Percentiles rank a stretch among this genome's conserved stretches.
These are phyloP conservation scores for Tilletiopsis washingtonensis DNA, from an alignment of 1,284 basidiomycete species.

Conservation along the genomic window DNA sequence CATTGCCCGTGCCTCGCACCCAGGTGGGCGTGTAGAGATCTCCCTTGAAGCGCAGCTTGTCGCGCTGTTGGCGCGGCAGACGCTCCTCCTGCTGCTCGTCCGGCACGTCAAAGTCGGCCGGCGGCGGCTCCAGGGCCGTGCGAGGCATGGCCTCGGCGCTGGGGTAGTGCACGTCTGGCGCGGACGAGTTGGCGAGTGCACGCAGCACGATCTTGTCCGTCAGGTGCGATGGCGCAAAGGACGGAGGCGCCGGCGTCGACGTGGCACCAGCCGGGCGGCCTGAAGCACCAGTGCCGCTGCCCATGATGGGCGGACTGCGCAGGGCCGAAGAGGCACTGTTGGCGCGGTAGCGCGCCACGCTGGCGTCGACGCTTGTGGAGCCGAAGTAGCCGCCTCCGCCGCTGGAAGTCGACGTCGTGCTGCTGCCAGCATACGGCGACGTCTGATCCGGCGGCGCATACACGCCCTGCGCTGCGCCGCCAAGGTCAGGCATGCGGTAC, in stretches of 20 bases:
- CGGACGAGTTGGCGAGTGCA: not conserved
- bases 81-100: constrained; percentile 15
- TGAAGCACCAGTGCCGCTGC: too few species aligned
- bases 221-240: not conserved
- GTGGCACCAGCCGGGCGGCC: too few species aligned
- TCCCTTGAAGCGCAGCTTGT: constrained; percentile 30
- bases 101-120: not conserved
- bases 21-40: constrained; percentile 33
- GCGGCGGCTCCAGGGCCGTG: not conserved
- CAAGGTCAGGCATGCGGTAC: too few species aligned
- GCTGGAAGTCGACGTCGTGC: too few species aligned
- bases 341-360: too few species aligned
- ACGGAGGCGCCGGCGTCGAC: not conserved
- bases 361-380: too few species aligned
- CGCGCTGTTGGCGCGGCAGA: constrained; percentile 21
- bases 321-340: too few species aligned
- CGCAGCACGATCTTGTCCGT: not conserved
- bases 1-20: constrained; percentile 28
- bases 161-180: not conserved
- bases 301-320: too few species aligned
- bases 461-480: too few species aligned
- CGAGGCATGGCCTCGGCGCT: not conserved
- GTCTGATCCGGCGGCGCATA: too few species aligned
- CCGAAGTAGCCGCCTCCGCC: too few species aligned
- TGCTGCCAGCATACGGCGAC: too few species aligned